Conservation (phyloP, 495 filamentous ascomycete species). For the Aspergillus avenaceus region DNA sequence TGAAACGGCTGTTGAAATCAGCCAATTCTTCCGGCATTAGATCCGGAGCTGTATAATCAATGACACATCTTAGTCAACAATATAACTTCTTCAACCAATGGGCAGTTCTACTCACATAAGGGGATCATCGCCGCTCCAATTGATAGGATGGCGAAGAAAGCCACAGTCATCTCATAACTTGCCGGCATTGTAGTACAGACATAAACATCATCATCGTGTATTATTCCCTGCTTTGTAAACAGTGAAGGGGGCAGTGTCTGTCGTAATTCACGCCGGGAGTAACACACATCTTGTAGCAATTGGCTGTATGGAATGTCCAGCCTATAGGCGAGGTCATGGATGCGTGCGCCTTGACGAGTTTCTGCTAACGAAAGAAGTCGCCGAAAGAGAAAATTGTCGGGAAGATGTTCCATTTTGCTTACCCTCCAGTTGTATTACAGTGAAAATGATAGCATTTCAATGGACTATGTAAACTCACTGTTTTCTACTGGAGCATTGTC, state of each 20-base stretch:
- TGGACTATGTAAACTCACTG: no score
- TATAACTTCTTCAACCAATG: background rate
- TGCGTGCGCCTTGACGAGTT: background rate
- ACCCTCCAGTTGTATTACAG: no score
- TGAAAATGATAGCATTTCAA: no score
- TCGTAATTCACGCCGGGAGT: background rate
- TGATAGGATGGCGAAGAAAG: background rate
- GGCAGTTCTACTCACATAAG: background rate
- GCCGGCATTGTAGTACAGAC: background rate
- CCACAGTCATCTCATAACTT: background rate
- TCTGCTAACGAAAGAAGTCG: background rate
- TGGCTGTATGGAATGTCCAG: background rate
- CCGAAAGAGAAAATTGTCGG: background rate
- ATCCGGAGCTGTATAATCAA: background rate
- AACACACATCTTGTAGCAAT: background rate
- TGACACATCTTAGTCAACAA: background rate
- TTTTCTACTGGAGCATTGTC: no score
- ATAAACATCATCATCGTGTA: background rate
- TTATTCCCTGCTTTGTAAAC: background rate
- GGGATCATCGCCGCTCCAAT: background rate
- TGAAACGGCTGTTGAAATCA: background rate
- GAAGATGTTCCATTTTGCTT: background rate
- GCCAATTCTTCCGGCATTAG: background rate
- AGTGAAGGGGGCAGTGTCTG: background rate
- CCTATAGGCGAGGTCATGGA: background rate